Conservation (phyloP, 2,329 filamentous ascomycete species). For the Aspergillus felis region DNA sequence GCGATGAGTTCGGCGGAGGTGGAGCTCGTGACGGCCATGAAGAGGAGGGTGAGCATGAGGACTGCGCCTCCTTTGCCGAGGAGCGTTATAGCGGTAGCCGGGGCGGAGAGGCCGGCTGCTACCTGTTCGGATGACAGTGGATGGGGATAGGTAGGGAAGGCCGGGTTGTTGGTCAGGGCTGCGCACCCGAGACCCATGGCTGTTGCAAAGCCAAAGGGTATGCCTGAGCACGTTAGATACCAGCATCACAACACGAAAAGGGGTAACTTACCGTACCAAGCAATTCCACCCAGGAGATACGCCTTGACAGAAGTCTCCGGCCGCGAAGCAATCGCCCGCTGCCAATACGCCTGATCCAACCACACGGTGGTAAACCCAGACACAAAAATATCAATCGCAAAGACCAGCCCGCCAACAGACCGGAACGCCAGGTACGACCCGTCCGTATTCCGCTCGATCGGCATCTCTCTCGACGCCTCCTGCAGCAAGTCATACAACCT, state of each 20-base stretch:
- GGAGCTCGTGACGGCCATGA: constrained; percentile 42
- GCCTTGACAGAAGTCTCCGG: constrained; percentile 41
- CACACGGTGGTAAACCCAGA: constrained; percentile 34
- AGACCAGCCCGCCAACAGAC: constrained; percentile 34
- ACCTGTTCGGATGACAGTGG: constrained; percentile 25
- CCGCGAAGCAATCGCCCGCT: constrained; percentile 41
- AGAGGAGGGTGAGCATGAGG: constrained; percentile 31
- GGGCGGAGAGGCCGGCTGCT: constrained; percentile 32
- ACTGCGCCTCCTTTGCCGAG: constrained; percentile 36
- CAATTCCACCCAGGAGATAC: constrained; percentile 41
- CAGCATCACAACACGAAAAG: background rate
- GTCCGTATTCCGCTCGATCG: constrained; percentile 26
- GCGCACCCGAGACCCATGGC: constrained; percentile 46
- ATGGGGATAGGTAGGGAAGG: constrained; percentile 51
- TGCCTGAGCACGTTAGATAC: constrained; percentile 13
- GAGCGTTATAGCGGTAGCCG: constrained; percentile 32
- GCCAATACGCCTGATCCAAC: constrained; percentile 45
- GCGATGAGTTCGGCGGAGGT: constrained; percentile 51
- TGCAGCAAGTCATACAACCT: constrained; percentile 38
- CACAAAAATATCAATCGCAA: constrained; percentile 36
- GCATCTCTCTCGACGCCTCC: constrained; percentile 28
- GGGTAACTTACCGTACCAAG: constrained; percentile 21
- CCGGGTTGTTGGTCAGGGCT: constrained; percentile 42
- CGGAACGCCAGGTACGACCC: constrained; percentile 40
- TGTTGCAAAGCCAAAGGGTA: constrained; percentile 50